phyloP scores from a whole-genome alignment of 805 yeast genomes.

The Barnettozyma siamensis region DNA sequence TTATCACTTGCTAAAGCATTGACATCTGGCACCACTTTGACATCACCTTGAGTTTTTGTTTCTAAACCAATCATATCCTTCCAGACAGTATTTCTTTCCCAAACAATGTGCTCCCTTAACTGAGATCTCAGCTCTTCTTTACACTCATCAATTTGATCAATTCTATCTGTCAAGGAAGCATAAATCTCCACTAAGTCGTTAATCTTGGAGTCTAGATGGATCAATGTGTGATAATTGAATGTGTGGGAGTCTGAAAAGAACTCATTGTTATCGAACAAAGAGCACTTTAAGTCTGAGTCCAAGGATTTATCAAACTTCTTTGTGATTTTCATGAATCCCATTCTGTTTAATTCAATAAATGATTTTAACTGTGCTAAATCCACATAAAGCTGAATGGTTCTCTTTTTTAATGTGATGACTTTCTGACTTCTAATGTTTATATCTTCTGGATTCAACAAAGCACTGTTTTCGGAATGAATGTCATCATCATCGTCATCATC shows the following conservation, averaged over 20 bases:
- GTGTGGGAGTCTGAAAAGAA: constrained; percentile 47
- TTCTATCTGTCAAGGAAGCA: constrained; percentile 40
- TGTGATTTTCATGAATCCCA: constrained; percentile 81
- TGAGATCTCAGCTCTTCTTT: constrained; percentile 51
- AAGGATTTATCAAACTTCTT: constrained; percentile 87
- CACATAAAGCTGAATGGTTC: constrained; percentile 59
- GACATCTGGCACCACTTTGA: constrained; percentile 34
- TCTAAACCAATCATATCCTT: constrained; percentile 87
- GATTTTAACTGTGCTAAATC: constrained; percentile 77
- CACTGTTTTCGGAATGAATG: constrained; percentile 39
- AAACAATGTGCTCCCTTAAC: constrained; percentile 85
- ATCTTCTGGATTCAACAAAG: constrained; percentile 44
- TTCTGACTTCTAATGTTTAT: constrained; percentile 45
- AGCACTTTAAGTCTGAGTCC: constrained; percentile 44
- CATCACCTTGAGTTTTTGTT: constrained; percentile 45
- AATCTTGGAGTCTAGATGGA: constrained; percentile 46
- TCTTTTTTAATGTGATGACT: constrained; percentile 61
- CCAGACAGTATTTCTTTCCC: constrained; percentile 97
- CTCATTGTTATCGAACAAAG: constrained; percentile 38
- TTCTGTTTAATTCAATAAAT: constrained; percentile 73
- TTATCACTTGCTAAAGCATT: constrained; percentile 22
- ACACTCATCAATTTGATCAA: constrained; percentile 35
- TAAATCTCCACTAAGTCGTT: constrained; percentile 47
- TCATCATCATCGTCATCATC: constrained; percentile 35
- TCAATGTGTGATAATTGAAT: constrained; percentile 46